Percentiles rank a stretch among this genome's conserved stretches.
phyloP scores from a whole-genome alignment of 495 filamentous ascomycete genomes.

The Usnea hakonensis region DNA sequence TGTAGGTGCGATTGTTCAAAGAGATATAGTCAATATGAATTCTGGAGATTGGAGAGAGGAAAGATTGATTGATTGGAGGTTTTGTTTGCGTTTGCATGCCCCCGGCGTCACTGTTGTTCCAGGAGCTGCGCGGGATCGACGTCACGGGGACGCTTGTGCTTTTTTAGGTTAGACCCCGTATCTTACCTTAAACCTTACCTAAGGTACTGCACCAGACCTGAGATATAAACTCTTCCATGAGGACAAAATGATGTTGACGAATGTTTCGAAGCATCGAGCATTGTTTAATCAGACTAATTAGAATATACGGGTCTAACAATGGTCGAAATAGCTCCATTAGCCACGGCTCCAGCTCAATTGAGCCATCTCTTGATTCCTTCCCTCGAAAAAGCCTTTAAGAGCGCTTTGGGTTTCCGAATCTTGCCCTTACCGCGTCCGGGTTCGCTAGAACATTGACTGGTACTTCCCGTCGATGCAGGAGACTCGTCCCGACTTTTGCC shows the following conservation, averaged over 20 bases:
- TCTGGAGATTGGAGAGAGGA: no score
- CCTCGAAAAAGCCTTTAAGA: conserved; percentile 34
- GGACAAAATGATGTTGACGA: no score
- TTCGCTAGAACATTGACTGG: neutral
- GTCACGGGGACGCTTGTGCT: neutral
- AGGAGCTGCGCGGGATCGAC: conserved; percentile 6
- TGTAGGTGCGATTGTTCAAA: neutral
- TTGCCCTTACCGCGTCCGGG: neutral
- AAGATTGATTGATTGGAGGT: neutral
- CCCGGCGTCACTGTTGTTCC: no score
- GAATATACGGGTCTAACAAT: neutral
- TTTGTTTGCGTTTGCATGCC: conserved; percentile 1
- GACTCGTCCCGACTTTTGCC: neutral
- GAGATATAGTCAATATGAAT: no score
- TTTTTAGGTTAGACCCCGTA: neutral
- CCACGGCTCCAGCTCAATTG: conserved; percentile 18
- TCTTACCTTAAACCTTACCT: no score
- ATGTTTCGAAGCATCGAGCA: neutral
- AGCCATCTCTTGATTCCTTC: conserved; percentile 40
- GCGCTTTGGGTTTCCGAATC: conserved; percentile 24
- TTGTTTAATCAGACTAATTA: neutral
- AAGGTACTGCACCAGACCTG: no score
- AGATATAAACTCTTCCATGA: no score
- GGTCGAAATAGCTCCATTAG: neutral
- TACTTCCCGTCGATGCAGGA: neutral